Conservation (phyloP, 345 rosid species). For the Pugionium cornutum region DNA sequence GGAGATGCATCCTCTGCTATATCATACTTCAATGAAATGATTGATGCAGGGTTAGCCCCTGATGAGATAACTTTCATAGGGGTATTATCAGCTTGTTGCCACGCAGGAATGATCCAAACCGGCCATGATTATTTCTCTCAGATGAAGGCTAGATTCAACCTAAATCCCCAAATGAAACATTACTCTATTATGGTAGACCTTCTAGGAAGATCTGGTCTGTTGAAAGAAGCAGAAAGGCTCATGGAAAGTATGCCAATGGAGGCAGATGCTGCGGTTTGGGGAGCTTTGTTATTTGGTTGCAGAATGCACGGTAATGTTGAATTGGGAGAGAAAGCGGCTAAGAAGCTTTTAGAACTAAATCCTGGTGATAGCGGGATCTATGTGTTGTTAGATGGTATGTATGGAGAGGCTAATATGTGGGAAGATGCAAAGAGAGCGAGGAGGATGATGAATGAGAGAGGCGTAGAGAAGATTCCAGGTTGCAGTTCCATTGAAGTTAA, state of each 20-base stretch:
- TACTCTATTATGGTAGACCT: conserved; percentile 92
- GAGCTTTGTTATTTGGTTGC: conserved; percentile 79
- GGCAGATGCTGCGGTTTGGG: conserved; percentile 82
- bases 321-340: conserved; percentile 73
- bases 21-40: conserved; percentile 68
- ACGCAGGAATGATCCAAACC: conserved; percentile 74
- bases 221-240: conserved; percentile 72
- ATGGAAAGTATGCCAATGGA: conserved; percentile 70
- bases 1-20: conserved; percentile 66
- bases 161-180: conserved; percentile 67
- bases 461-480: conserved; percentile 80
- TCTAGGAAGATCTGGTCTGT: conserved; percentile 77
- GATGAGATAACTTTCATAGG: conserved; percentile 86
- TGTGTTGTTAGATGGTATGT: conserved; percentile 73
- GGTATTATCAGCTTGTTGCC: conserved; percentile 83
- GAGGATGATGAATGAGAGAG: conserved; percentile 68
- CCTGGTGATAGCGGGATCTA: conserved; percentile 78
- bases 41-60: conserved; percentile 61
- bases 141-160: conserved; percentile 62
- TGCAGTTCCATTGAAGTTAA: conserved; percentile 73
- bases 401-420: conserved; percentile 75
- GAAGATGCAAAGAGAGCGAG: conserved; percentile 63
- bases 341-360: conserved; percentile 76
- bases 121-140: conserved; percentile 66
- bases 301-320: conserved; percentile 60